A percentile compares a stretch with the other conserved stretches of the same genome.
Evolutionary conservation across 495 filamentous ascomycete genomes (phyloP).

Genomic region (Bacidia gigantensis): DNA sequence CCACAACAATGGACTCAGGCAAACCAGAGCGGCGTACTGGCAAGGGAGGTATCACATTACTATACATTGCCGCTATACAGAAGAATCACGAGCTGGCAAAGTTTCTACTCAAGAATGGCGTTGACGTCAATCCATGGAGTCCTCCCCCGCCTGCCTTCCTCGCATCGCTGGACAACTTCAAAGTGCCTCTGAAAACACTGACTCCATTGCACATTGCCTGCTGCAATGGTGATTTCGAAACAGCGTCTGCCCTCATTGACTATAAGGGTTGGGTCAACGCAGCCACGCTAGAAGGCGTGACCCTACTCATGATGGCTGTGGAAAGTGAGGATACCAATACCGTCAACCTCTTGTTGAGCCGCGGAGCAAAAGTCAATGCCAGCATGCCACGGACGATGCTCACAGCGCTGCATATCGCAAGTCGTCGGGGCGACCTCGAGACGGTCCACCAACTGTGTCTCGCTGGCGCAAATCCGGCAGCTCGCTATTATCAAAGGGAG

Average conservation of each 20-base stretch:
- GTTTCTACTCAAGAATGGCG: slow-evolving; percentile 6
- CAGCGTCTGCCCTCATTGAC: slow-evolving; percentile 8
- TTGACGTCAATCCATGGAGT: slow-evolving; percentile 13
- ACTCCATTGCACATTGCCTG: slow-evolving; percentile 15
- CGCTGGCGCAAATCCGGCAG: too few species aligned
- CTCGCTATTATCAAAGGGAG: too few species aligned
- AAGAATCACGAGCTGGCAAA: slow-evolving; percentile 6
- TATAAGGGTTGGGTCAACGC: slow-evolving; percentile 12
- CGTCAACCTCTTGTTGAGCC: slow-evolving; percentile 6
- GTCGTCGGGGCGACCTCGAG: slow-evolving; percentile 10
- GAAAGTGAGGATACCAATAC: slow-evolving; percentile 13
- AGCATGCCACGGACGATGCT: slow-evolving; percentile 7
- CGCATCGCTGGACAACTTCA: background rate
- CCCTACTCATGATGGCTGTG: slow-evolving; percentile 14
- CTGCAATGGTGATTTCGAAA: slow-evolving; percentile 11
- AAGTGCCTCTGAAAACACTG: slow-evolving; percentile 1
- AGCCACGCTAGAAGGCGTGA: slow-evolving; percentile 10
- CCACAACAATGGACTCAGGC: too few species aligned
- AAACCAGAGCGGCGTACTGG: slow-evolving; percentile 11
- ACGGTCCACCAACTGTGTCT: slow-evolving; percentile 9
- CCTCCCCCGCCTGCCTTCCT: background rate
- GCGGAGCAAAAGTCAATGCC: slow-evolving; percentile 14
- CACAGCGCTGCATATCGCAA: slow-evolving; percentile 12
- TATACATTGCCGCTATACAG: slow-evolving; percentile 13
- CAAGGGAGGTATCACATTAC: slow-evolving; percentile 7